Base-by-base conservation (phyloP, 2,329 filamentous ascomycete genomes). In the Pseudogymnoascus sp. region DNA sequence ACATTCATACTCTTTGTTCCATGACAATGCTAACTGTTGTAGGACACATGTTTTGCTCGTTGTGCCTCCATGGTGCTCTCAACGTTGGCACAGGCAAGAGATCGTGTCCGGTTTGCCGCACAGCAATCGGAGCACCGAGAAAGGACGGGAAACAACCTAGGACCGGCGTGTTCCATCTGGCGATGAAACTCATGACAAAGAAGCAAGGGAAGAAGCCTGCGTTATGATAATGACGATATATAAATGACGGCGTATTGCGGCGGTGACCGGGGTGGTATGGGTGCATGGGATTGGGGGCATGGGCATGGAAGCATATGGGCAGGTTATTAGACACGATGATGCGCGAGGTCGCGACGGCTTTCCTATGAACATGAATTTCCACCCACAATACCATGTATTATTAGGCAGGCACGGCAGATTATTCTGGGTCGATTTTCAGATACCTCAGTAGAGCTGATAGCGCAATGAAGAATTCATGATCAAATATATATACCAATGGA, bases 41-140 rank as follows among this genome's bases (percentile, higher is more conserved):
- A 87, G 85, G 85, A 8, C 85, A 88, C 67, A 73, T 87, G 2
- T 88, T 85, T 69, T 88, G 85, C 64, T 79, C 81, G 50, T 77
- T 81, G 61, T 88, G 85, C 67, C 75, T 88, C 1, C 82, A 85
- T 66, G 79, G 80, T 9, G 81, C 84, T 4, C 76, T 87, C 1
- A 74, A 82, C 62, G 82, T 83, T 32, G 80, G 84, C 59, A 73
- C 73, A 1, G 81, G 78, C 61, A 81, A 80, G 61, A 70, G 70
- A 57, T 79, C 80, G 60, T 88, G 85, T 62, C 85, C 85, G 0
- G 85, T 88, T 65, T 88, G 85, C 70, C 78, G 85, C 32, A 76
- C 82, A 50, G 74, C 75, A 41, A 77, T 76, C 63, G 67, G 74
- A 4, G 75, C 75, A 58, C 72, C 68, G 20, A 64, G 70, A 18